Evolutionary conservation across 163 green algal genomes (phyloP).

Genomic region (Botryococcus braunii): DNA sequence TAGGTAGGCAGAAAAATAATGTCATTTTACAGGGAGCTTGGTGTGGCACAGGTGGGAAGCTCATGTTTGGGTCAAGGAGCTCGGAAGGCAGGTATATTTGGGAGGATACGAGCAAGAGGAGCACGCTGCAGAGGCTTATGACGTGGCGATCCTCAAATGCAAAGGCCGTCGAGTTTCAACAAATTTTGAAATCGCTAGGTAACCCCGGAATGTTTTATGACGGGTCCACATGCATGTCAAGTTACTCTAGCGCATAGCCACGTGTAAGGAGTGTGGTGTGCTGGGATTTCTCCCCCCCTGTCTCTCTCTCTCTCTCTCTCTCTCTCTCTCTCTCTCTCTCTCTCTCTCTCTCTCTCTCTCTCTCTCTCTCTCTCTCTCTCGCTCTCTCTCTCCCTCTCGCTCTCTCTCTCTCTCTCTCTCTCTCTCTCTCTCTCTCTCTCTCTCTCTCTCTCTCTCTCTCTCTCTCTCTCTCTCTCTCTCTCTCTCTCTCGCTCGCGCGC

Average conservation of each 20-base stretch:
- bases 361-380: not conserved
- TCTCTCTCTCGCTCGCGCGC: too few relatives aligned
- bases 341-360: not conserved
- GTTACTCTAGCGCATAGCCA: not conserved
- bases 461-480: too few relatives aligned
- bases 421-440: too few relatives aligned
- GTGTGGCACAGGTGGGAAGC: constrained; percentile 33
- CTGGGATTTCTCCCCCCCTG: not conserved
- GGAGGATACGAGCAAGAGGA: constrained; percentile 66
- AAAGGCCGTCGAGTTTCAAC: constrained; percentile 62
- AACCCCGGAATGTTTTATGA: too few relatives aligned
- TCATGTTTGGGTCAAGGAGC: constrained; percentile 49
- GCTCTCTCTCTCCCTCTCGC: too few relatives aligned
- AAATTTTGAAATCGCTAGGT: constrained; percentile 58
- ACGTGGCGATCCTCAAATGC: constrained; percentile 78
- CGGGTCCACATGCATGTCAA: not conserved
- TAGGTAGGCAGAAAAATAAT: not conserved
- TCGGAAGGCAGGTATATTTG: constrained; percentile 73
- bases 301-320: not conserved
- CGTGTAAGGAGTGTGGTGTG: not conserved
- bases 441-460: too few relatives aligned
- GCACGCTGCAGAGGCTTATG: constrained; percentile 80
- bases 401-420: too few relatives aligned
- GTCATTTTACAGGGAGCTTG: not conserved
- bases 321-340: not conserved